Base-by-base conservation (phyloP, 257 asterid genomes). In the Jacaranda mimosifolia region DNA sequence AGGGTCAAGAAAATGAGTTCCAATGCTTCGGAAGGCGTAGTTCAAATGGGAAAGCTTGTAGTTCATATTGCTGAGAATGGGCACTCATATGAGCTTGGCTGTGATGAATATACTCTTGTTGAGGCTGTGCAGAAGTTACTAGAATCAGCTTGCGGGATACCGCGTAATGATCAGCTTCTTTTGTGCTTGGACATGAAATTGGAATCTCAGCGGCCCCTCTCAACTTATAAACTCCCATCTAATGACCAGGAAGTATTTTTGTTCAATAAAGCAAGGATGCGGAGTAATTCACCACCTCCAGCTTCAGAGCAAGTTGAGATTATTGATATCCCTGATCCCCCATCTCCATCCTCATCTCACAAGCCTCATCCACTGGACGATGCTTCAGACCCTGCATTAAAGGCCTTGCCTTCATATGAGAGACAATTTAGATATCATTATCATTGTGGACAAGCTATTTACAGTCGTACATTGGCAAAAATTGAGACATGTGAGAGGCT, bases 11-110 rank as follows among this genome's bases (percentile, higher is more conserved):
- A 83, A 53, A 94, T 91, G 97, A 87, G 91, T 76, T 87, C 92
- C 8, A 77, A 58, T 79, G 76, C 77, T 66, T 81, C 87, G 14
- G 94, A 77, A 77, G 89, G 91, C 68, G 91, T 86, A 48, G 86
- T 90, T 68, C 96, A 91, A 85, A 80, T 66, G 83, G 96, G 96
- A 59, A 94, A 91, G 85, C 95, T 94, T 40, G 82, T 88, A 73
- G 90, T 92, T 75, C 91, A 83, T 72, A 86, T 92, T 74, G 94
- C 98, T 9, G 98, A 94, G 88, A 92, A 92, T 87, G 98, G 98
- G 36, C 96, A 87, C 72, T 85, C 98, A 0, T 83, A 88, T 77
- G 90, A 86, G 74, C 87, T 94, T 4, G 92, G 86, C 21, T 91
- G 91, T 79, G 91, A 88, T 66, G 97, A 91, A 75, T 85, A 83